Conservation (phyloP, 2,329 filamentous ascomycete species). For the Ascochyta lentis region DNA sequence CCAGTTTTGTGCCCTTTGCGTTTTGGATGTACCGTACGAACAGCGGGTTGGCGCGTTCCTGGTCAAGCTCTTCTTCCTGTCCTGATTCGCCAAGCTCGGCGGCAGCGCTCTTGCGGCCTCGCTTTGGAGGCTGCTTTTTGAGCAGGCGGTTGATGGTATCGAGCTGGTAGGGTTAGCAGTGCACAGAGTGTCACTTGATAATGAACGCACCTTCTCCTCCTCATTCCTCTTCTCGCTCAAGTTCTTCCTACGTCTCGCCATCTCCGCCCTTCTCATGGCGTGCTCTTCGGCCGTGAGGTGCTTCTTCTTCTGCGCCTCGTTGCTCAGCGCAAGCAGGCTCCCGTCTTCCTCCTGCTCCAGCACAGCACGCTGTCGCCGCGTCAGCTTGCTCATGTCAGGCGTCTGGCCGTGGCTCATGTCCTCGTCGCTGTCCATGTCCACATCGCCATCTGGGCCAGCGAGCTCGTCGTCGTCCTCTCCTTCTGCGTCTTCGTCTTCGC, state of each 20-base stretch:
- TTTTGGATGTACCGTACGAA: conserved; percentile 76
- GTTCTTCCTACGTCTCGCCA: conserved; percentile 76
- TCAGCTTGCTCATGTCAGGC: conserved; percentile 70
- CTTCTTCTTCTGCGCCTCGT: conserved; percentile 75
- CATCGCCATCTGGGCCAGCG: conserved; percentile 44
- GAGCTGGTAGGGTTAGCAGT: conserved; percentile 63
- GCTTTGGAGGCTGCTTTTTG: conserved; percentile 82
- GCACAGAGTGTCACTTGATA: neutral
- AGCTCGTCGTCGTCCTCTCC: conserved; percentile 52
- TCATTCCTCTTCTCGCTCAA: conserved; percentile 79
- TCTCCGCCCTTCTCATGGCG: conserved; percentile 74
- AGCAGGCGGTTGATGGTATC: conserved; percentile 91
- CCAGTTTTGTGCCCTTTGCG: conserved; percentile 64
- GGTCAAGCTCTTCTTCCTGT: conserved; percentile 55
- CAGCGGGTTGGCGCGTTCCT: conserved; percentile 62
- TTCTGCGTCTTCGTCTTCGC: conserved; percentile 52
- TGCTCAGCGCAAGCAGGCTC: conserved; percentile 60
- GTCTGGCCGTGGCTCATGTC: conserved; percentile 64
- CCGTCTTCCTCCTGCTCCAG: conserved; percentile 60
- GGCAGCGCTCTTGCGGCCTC: conserved; percentile 55
- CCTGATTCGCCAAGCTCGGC: conserved; percentile 57
- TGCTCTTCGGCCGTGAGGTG: conserved; percentile 76
- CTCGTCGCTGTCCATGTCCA: conserved; percentile 59
- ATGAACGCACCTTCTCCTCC: conserved; percentile 69
- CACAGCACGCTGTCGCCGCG: conserved; percentile 69